phyloP scores from a whole-genome alignment of 148 eudicot genomes.

The Rhododendron henanense region DNA sequence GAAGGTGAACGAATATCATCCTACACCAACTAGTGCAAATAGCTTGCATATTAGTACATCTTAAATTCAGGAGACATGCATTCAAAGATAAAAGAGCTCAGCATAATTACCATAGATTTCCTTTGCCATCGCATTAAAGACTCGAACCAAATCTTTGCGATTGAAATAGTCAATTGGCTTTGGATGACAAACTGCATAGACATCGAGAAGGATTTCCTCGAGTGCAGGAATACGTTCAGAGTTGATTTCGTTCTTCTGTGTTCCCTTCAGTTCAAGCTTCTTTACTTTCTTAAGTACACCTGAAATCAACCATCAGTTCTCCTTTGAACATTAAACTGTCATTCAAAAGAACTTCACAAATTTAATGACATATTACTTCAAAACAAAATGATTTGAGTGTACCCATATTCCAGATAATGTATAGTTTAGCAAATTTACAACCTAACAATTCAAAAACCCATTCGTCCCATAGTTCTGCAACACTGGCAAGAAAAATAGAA shows the following conservation, averaged over 20 bases:
- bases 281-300: slow-evolving; percentile 43
- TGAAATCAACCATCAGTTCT: slow-evolving; percentile 19
- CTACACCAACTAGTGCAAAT: background rate
- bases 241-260: slow-evolving; percentile 25
- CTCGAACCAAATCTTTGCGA: slow-evolving; percentile 60
- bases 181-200: slow-evolving; percentile 49
- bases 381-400: background rate
- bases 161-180: slow-evolving; percentile 49
- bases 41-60: background rate
- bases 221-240: slow-evolving; percentile 31
- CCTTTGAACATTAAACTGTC: background rate
- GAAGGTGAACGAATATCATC: background rate
- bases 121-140: slow-evolving; percentile 70
- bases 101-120: slow-evolving; percentile 64
- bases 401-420: background rate
- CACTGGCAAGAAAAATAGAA: background rate
- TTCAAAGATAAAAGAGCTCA: background rate
- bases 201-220: slow-evolving; percentile 42
- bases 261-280: slow-evolving; percentile 40
- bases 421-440: background rate
- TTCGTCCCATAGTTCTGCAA: background rate
- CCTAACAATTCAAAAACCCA: background rate
- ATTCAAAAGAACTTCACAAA: background rate
- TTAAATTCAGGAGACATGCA: background rate
- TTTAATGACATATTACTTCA: background rate